Evolutionary conservation across 1,284 basidiomycete genomes (phyloP).

Genomic region (Ustilago bromivora): DNA sequence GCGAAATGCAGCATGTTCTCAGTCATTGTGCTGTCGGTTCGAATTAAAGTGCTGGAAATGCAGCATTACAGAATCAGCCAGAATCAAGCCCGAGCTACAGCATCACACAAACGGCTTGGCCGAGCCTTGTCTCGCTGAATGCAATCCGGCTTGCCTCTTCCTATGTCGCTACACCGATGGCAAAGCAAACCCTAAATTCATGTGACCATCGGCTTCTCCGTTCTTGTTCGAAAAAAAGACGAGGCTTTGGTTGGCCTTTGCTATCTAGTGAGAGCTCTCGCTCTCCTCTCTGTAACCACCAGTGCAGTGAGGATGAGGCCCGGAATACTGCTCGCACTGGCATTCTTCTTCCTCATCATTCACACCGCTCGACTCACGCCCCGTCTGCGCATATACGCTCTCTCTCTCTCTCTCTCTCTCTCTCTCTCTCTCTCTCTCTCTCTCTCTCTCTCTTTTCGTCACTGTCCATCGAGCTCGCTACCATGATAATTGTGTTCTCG

Average conservation of each 20-base stretch:
- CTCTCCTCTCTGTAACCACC: neutral
- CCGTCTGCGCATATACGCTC: neutral
- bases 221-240: neutral
- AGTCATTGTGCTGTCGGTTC: no score
- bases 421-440: no score
- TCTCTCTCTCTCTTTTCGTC: neutral
- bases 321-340: constrained; percentile 6
- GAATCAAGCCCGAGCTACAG: constrained; percentile 13
- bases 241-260: neutral
- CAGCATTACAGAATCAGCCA: no score
- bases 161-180: neutral
- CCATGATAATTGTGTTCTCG: no score
- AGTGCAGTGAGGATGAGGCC: neutral
- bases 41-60: no score
- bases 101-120: neutral
- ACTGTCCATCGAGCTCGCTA: neutral
- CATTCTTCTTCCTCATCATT: neutral
- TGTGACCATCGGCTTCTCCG: constrained; percentile 6
- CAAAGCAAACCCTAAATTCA: neutral
- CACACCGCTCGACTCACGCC: neutral
- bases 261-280: neutral
- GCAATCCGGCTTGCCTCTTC: neutral
- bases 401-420: no score
- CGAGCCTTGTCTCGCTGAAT: constrained; percentile 8
- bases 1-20: neutral